Base-by-base conservation (phyloP, 495 filamentous ascomycete species). In the Lasiosphaeris hirsuta region DNA sequence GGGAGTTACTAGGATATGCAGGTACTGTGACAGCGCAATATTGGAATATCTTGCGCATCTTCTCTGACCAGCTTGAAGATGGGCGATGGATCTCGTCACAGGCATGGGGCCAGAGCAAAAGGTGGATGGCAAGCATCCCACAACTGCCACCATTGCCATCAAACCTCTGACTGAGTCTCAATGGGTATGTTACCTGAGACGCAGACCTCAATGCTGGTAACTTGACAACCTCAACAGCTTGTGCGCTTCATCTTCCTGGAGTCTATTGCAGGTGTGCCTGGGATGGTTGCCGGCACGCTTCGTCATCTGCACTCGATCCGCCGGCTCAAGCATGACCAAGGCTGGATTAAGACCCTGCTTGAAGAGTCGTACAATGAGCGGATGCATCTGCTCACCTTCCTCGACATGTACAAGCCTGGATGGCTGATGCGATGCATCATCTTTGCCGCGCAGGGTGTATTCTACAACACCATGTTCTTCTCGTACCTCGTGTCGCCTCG, bases 321-420 rank as follows among this genome's bases (percentile, higher is more conserved):
- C 43, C 79, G 85, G 7, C 84, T 98, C 76, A 91, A 90, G 75
- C 74, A 93, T 35, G 94, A 98, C 69, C 96, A 97, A 61, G 94
- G 95, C 68, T 97, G 94, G 93, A 97, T 99, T 61, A 92, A 97
- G 69, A 97, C 90, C 0, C 80, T 97, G 0, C 81, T 97, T 2
- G 94, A 97, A 70, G 94, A 98, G 72, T 86, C 85, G 46, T 96
- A 88, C 77, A 98, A 98, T 64, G 94, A 98, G 70, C 83, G 93
- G 1, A 97, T 97, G 90, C 93, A 97, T 61, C 84, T 98, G 1
- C 76, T 97, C 40, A 96, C 90, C 0, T 97, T 97, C 75, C 82
- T 97, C 63, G 92, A 96, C 72, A 85, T 97, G 76, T 88, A 86
- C 53, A 85, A 96, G 63, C 93, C 92, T 0, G 93, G 91, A 76